phyloP scores from a whole-genome alignment of 192 early-diverging fungal genomes.

The Entrophospora sp. region DNA sequence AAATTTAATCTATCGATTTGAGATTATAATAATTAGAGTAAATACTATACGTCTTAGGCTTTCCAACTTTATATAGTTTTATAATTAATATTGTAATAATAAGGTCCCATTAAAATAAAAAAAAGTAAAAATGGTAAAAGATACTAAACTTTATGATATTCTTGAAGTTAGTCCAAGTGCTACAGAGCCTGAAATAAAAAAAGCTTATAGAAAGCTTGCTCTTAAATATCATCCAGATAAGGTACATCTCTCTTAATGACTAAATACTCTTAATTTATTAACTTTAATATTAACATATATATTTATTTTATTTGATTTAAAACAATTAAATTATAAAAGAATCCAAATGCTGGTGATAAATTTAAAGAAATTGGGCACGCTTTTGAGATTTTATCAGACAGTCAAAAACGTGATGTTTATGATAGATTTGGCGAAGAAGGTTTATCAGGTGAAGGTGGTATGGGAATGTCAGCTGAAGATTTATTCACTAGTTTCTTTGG shows the following conservation, averaged over 20 bases:
- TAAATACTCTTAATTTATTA: background rate
- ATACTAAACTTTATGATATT: conserved; percentile 87
- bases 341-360: conserved; percentile 78
- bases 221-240: conserved; percentile 84
- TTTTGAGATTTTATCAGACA: conserved; percentile 91
- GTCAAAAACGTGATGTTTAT: conserved; percentile 83
- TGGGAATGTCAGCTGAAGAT: conserved; percentile 80
- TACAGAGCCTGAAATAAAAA: conserved; percentile 83
- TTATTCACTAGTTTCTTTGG: conserved; percentile 97
- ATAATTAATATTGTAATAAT: too few species aligned
- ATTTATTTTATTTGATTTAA: background rate
- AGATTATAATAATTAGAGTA: too few species aligned
- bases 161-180: conserved; percentile 69
- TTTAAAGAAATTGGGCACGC: conserved; percentile 99
- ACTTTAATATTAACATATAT: background rate
- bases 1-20: too few species aligned
- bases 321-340: conserved; percentile 35
- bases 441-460: conserved; percentile 65
- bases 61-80: too few species aligned
- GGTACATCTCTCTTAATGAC: conserved; percentile 29
- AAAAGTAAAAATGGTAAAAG: conserved; percentile 48
- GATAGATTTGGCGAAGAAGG: conserved; percentile 95
- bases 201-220: conserved; percentile 93
- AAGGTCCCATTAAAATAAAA: too few species aligned
- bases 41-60: too few species aligned